phyloP scores from a whole-genome alignment of 148 eudicot species.

The Euryodendron excelsum region DNA sequence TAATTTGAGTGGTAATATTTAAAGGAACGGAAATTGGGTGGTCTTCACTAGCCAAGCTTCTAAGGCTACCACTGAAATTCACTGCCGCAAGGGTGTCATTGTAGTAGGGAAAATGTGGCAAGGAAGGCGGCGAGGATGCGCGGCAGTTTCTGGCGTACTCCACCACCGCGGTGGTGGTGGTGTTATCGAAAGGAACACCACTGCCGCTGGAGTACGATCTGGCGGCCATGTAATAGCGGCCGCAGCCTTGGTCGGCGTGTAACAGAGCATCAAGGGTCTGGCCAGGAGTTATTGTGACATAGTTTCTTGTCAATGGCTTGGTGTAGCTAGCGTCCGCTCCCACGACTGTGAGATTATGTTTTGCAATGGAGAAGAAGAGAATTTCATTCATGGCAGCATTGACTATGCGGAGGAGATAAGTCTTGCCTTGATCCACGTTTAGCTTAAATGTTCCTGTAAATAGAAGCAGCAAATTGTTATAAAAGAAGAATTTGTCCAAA shows the following conservation, averaged over 20 bases:
- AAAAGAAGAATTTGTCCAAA: no score
- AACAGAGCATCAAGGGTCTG: conserved; percentile 13
- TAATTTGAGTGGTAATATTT: neutral
- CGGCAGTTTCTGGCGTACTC: neutral
- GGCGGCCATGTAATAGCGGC: neutral
- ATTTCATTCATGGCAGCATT: conserved; percentile 17
- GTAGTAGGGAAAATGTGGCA: neutral
- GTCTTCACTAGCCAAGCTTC: conserved; percentile 6
- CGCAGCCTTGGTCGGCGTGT: neutral
- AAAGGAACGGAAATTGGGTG: neutral
- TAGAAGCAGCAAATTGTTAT: neutral
- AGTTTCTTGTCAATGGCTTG: conserved; percentile 9
- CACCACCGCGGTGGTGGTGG: neutral
- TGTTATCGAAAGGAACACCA: neutral
- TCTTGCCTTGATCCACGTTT: conserved; percentile 11
- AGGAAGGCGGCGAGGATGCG: neutral
- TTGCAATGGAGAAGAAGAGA: conserved; percentile 21
- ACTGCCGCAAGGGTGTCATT: neutral
- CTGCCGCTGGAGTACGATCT: neutral
- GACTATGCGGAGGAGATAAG: conserved; percentile 18
- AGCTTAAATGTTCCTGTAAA: conserved; percentile 16
- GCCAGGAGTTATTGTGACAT: conserved; percentile 12
- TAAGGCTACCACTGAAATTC: conserved; percentile 2
- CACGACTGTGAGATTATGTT: conserved; percentile 11
- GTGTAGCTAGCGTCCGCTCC: conserved; percentile 16